Percentiles rank a stretch among this genome's conserved stretches.
These are phyloP conservation scores for Cryptococcus floricola DNA, from an alignment of 1,284 basidiomycete genomes.

Conservation along the genomic window DNA sequence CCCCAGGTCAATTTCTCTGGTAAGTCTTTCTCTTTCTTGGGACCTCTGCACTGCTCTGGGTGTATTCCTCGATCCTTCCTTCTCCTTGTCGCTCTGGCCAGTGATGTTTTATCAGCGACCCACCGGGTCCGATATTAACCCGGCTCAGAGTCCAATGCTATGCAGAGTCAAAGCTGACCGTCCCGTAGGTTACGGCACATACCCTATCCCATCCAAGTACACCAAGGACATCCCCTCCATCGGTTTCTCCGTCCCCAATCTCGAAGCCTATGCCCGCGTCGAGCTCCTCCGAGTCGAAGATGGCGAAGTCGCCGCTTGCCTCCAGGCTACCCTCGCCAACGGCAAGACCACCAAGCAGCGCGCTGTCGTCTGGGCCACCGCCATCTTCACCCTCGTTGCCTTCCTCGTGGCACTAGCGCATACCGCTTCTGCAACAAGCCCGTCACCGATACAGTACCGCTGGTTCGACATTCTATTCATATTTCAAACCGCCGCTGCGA, in stretches of 20 bases:
- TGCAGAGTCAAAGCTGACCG: background rate
- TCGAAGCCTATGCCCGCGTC: conserved; percentile 84
- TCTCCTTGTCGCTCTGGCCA: too few species aligned
- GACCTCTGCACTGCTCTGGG: background rate
- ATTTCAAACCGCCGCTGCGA: conserved; percentile 74
- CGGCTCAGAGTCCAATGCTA: background rate
- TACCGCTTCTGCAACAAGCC: conserved; percentile 52
- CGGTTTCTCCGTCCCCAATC: conserved; percentile 81
- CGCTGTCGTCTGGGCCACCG: conserved; percentile 73
- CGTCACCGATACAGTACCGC: conserved; percentile 53
- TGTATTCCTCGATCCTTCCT: too few species aligned
- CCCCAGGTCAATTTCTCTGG: conserved; percentile 82
- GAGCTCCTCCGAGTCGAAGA: conserved; percentile 66
- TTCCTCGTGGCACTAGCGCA: conserved; percentile 65
- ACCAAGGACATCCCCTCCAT: conserved; percentile 65
- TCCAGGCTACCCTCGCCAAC: conserved; percentile 87
- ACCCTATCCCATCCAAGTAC: conserved; percentile 61
- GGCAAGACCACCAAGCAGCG: conserved; percentile 75
- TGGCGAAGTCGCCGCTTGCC: conserved; percentile 72
- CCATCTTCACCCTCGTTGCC: conserved; percentile 64
- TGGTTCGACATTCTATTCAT: conserved; percentile 77
- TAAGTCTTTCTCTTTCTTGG: conserved; percentile 13
- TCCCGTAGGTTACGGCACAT: conserved; percentile 58
- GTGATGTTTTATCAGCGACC: too few species aligned
- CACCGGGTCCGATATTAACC: too few species aligned